These are phyloP conservation scores for Aspergillus brasiliensis DNA, from an alignment of 2,329 filamentous ascomycete species.

Conservation along the genomic window DNA sequence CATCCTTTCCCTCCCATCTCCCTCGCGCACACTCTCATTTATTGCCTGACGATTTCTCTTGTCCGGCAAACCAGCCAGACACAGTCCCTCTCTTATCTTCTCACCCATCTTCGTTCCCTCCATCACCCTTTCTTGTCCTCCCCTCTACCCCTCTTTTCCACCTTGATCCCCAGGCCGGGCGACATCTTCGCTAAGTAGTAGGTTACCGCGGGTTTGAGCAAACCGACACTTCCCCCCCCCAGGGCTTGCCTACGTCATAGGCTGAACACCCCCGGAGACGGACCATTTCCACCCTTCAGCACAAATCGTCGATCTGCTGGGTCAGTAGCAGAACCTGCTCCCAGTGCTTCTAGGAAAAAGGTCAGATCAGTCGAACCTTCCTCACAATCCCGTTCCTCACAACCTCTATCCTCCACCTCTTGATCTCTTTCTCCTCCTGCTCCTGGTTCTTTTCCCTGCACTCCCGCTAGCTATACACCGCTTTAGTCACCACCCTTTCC, in stretches of 20 bases:
- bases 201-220: conserved; percentile 21
- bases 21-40: conserved; percentile 11
- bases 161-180: neutral
- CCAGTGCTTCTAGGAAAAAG: conserved; percentile 23
- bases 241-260: conserved; percentile 36
- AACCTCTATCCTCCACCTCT: neutral
- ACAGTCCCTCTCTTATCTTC: neutral
- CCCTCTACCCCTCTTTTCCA: conserved; percentile 3
- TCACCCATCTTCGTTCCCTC: neutral
- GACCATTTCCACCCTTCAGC: conserved; percentile 25
- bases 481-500: conserved; percentile 21
- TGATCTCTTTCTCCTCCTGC: neutral
- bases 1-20: conserved; percentile 11
- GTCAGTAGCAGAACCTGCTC: conserved; percentile 21
- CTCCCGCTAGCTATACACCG: conserved; percentile 25
- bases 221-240: conserved; percentile 14
- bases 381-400: conserved; percentile 12
- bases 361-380: conserved; percentile 25
- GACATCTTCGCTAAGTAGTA: conserved; percentile 6
- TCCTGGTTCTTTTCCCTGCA: neutral
- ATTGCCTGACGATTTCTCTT: neutral
- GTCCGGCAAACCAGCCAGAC: neutral
- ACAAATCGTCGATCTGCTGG: conserved; percentile 26
- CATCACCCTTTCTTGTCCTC: conserved; percentile 2
- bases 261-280: conserved; percentile 28